Evolutionary conservation across 148 eudicot genomes (phyloP).

Genomic region (Chenopodium formosanum): DNA sequence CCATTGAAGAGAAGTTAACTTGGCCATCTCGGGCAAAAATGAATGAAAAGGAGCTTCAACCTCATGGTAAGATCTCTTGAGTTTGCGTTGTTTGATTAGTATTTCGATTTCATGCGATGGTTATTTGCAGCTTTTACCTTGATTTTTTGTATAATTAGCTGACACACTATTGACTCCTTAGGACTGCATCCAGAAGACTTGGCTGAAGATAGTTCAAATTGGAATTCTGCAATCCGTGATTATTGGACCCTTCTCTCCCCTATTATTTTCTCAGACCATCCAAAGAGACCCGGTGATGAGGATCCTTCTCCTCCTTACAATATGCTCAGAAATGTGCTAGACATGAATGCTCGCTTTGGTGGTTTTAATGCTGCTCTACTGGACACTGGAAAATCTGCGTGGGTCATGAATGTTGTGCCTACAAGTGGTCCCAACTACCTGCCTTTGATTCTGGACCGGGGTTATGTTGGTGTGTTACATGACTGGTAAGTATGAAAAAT

Average conservation of each 20-base stretch:
- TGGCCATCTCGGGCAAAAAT: slow-evolving; percentile 85
- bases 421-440: slow-evolving; percentile 64
- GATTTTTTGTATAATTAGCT: not conserved
- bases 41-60: slow-evolving; percentile 62
- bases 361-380: slow-evolving; percentile 78
- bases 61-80: slow-evolving; percentile 50
- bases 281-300: slow-evolving; percentile 93
- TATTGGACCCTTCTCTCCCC: slow-evolving; percentile 97
- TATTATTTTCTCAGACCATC: slow-evolving; percentile 87
- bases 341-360: slow-evolving; percentile 89
- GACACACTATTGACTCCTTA: slow-evolving; percentile 22
- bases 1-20: slow-evolving; percentile 66
- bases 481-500: slow-evolving; percentile 57
- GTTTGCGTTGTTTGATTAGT: not conserved
- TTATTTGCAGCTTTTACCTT: not conserved
- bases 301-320: slow-evolving; percentile 96
- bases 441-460: slow-evolving; percentile 79
- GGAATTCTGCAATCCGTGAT: slow-evolving; percentile 63
- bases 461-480: slow-evolving; percentile 79
- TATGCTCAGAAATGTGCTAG: slow-evolving; percentile 90
- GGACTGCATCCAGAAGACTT: slow-evolving; percentile 64
- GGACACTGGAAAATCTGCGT: slow-evolving; percentile 75
- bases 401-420: slow-evolving; percentile 98
- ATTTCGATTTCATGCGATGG: not conserved
- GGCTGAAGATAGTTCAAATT: slow-evolving; percentile 59